Evolutionary conservation across 495 filamentous ascomycete genomes (phyloP).

Genomic region (Glutinoglossum americanum): DNA sequence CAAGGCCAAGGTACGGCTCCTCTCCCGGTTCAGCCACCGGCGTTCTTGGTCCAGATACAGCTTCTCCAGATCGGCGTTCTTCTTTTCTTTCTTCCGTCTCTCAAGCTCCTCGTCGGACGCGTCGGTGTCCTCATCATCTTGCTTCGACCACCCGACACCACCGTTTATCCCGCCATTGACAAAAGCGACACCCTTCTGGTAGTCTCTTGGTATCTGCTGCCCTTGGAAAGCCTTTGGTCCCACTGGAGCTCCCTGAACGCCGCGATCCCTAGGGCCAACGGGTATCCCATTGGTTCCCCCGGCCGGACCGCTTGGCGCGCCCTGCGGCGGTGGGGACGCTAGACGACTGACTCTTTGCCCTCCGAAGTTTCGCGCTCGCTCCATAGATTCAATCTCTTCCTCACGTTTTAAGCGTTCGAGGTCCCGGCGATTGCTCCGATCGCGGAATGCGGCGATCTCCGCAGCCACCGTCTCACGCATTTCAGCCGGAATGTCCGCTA

Average conservation of each 20-base stretch:
- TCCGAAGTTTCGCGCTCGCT: conserved; percentile 49
- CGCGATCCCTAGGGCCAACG: conserved; percentile 54
- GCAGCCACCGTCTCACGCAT: conserved; percentile 92
- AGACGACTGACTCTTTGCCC: conserved; percentile 42
- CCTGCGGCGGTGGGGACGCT: conserved; percentile 39
- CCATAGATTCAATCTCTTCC: conserved; percentile 79
- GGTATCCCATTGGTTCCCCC: conserved; percentile 68
- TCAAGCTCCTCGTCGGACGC: conserved; percentile 77
- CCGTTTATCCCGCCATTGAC: conserved; percentile 64
- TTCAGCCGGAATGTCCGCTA: conserved; percentile 86
- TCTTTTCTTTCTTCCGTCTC: conserved; percentile 44
- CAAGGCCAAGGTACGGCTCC: conserved; percentile 58
- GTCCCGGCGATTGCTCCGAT: conserved; percentile 70
- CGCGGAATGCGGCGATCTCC: conserved; percentile 86
- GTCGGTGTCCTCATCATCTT: conserved; percentile 74
- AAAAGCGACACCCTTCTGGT: conserved; percentile 66
- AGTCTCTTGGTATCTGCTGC: conserved; percentile 51
- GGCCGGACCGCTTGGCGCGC: conserved; percentile 44
- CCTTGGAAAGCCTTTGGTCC: conserved; percentile 55
- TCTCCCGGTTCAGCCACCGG: conserved; percentile 76
- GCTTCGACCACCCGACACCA: conserved; percentile 25
- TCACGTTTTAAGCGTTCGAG: conserved; percentile 68
- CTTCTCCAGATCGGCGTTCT: conserved; percentile 55
- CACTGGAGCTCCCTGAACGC: conserved; percentile 52
- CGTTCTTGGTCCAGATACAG: conserved; percentile 69